phyloP scores from a whole-genome alignment of 208 protist species.

The Phytomonas sp. region DNA sequence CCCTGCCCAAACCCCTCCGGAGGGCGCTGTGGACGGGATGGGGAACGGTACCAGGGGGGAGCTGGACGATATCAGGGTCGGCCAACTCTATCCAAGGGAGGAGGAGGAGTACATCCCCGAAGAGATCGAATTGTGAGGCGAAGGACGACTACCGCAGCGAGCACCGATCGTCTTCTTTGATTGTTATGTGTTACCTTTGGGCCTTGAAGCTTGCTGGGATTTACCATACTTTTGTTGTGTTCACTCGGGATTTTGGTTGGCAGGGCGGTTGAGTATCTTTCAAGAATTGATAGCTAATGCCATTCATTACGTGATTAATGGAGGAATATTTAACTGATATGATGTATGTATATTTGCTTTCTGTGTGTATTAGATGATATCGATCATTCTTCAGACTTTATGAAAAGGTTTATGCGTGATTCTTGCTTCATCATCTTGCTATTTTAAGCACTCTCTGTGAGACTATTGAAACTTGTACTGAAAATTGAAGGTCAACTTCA shows the following conservation, averaged over 20 bases:
- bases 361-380: not conserved
- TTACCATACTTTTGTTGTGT: not conserved
- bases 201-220: not conserved
- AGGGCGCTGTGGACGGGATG: not conserved
- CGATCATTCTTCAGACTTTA: not conserved
- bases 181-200: not conserved
- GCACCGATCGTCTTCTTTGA: not conserved
- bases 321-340: not conserved
- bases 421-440: not conserved
- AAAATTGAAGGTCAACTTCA: not conserved
- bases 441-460: not conserved
- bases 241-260: not conserved
- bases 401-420: not conserved
- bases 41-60: constrained; percentile 11
- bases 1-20: not conserved
- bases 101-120: constrained; percentile 70
- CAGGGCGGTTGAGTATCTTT: not conserved
- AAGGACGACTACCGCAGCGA: no score
- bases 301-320: not conserved
- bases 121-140: constrained; percentile 61
- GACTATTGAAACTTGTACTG: not conserved
- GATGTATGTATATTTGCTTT: not conserved
- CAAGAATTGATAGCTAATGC: not conserved
- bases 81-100: not conserved
- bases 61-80: not conserved